Evolutionary conservation across 352 stramenopile species (phyloP), one percentile per base, ranked within the genome.

Genomic region (Globisporangium paddicum): DNA sequence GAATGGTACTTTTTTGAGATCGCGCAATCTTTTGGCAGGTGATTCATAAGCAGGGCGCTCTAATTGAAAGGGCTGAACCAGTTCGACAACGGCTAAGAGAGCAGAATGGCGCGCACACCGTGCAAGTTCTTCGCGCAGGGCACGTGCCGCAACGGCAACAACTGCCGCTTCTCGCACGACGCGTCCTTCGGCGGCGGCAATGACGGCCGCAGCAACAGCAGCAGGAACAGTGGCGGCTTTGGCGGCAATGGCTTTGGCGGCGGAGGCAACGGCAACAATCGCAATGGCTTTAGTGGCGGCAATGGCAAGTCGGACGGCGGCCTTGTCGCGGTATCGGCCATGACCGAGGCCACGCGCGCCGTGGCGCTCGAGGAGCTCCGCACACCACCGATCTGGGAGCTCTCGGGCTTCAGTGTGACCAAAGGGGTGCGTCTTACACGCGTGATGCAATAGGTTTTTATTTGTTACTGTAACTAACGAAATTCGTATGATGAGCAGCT

Each of bases 91-190:
- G n/a, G n/a, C n/a, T n/a, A n/a, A n/a, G 28, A 32, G 28, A 32
- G 28, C 28, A 32, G n/a, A 32, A 32, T 32, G 28, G 28, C 6
- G 28, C 44, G 46, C 5, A 63, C 68, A 67, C 76, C 68, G 40
- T 90, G 81, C 73, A 80, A 78, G 67, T 90, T 89, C 67, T 90
- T 86, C 66, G 54, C 69, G 26, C 76, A 87, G 63, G 81, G 81
- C 60, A 85, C 59, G 13, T 90, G 81, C 67, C 78, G 78, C 71
- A 89, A 89, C 55, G 81, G 81, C 65, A 72, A 63, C 64, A 75
- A 66, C 60, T 90, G 81, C 66, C 78, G 75, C 60, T 90, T 89
- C 65, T 76, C 72, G 13, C 80, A 90, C 61, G 72, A 73, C 4
- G 45, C 69, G 1, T 35, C 50, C 5, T 67, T 67, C 41, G 60